Evolutionary conservation across 75 land plant genomes (phyloP).

Genomic region (Pinus tabuliformis): DNA sequence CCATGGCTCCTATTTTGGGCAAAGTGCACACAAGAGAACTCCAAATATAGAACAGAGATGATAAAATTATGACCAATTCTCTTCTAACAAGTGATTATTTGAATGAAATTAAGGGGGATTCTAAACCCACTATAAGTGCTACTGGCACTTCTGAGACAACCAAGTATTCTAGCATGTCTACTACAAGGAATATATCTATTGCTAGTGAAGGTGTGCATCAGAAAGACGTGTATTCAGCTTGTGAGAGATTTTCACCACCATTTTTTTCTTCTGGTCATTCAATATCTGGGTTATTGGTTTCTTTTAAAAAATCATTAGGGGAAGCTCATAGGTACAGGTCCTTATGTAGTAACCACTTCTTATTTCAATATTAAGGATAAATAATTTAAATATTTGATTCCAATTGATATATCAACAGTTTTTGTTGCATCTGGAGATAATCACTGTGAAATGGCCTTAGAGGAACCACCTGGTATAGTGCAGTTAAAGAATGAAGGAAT

Average conservation of each 20-base stretch:
- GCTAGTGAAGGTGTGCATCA: neutral
- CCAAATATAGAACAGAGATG: neutral
- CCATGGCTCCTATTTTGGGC: neutral
- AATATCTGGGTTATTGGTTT: slow-evolving; percentile 31
- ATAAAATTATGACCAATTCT: neutral
- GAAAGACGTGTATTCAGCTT: neutral
- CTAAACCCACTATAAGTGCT: neutral
- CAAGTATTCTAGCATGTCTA: neutral
- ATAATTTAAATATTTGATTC: neutral
- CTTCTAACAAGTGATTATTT: neutral
- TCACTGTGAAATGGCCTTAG: neutral
- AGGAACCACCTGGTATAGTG: neutral
- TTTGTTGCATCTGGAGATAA: neutral
- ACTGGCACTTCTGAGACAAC: neutral
- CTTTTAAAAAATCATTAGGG: slow-evolving; percentile 22
- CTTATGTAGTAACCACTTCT: no score
- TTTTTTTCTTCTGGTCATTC: slow-evolving; percentile 11
- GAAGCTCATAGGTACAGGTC: no score
- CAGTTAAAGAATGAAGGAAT: slow-evolving; percentile 3
- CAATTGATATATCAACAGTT: neutral
- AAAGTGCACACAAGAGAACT: neutral
- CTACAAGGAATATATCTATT: neutral
- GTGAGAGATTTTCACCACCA: neutral
- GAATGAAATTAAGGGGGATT: neutral
- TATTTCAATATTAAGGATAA: slow-evolving; percentile 22